Evolutionary conservation across 139 green algal genomes (phyloP), one percentile per base, ranked within the genome.

Genomic region (Chlorokybus atmophyticus): DNA sequence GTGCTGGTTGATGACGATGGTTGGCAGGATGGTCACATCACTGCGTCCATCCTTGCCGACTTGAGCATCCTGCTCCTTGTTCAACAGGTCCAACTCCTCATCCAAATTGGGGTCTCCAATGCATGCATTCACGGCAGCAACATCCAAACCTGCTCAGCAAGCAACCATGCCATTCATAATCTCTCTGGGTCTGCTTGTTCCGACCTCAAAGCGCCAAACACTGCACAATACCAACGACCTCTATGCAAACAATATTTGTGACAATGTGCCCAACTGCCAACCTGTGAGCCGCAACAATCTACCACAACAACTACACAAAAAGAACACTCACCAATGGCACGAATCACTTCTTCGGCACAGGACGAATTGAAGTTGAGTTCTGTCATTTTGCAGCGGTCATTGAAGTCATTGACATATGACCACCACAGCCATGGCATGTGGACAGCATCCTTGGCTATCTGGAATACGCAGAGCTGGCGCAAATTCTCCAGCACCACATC

Each of bases 401-500:
- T 77, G 68, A 94, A 86, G 21, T 62, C 41, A 3, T 75, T 76
- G 5, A 81, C 74, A 67, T 93, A 95, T 54, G 93, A 83, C 85
- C 84, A 94, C 86, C 86, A 95, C 49, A 85, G 32, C 68, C 75
- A 85, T 2, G 78, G 62, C 50, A 61, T 8, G 38, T 47, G 38
- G 26, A 38, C 19, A 2, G 55, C 61, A 1, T 77, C 60, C 3
- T 77, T 77, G 6, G 75, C 80, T 42, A 83, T 50, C 21, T 79
- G 55, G 62, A 79, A 84, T 54, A 94, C 81, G 60, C 87, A 95
- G 50, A 95, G 79, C 63, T 84, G 73, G 3, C 84, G 66, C 54
- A 95, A 51, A 67, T 95, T 94, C 64, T 94, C 85, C 24, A 74
- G 52, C 29, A 85, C 69, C 2, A 89, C 76, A 56, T 86, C 73